Evolutionary conservation across 192 early-diverging fungal genomes (phyloP).

Genomic region (Umbelopsis isabellina): DNA sequence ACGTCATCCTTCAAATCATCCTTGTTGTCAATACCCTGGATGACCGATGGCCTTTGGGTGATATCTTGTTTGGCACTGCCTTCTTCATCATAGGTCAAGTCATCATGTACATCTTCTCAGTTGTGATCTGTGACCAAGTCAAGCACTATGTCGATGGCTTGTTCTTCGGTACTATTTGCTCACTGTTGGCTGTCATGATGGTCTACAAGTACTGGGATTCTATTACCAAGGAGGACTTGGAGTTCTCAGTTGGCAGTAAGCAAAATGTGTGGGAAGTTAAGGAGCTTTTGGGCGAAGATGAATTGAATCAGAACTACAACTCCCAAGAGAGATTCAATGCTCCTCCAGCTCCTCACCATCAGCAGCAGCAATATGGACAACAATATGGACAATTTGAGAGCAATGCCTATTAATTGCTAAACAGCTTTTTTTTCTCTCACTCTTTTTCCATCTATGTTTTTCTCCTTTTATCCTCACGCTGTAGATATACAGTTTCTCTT

Average conservation of each 20-base stretch:
- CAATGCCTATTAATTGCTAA: slow-evolving; percentile 22
- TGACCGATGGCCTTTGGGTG: slow-evolving; percentile 95
- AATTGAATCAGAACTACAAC: slow-evolving; percentile 37
- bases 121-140: slow-evolving; percentile 80
- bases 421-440: neutral
- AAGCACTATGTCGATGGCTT: slow-evolving; percentile 97
- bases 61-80: slow-evolving; percentile 85
- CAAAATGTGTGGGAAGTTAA: slow-evolving; percentile 84
- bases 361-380: slow-evolving; percentile 35
- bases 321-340: slow-evolving; percentile 23
- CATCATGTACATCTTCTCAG: slow-evolving; percentile 79
- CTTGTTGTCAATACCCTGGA: slow-evolving; percentile 95
- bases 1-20: slow-evolving; percentile 88
- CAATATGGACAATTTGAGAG: slow-evolving; percentile 39
- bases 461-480: neutral
- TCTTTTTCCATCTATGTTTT: neutral
- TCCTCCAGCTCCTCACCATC: slow-evolving; percentile 33
- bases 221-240: slow-evolving; percentile 98
- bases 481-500: slow-evolving; percentile 8
- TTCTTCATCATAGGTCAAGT: slow-evolving; percentile 91
- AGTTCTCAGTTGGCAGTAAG: slow-evolving; percentile 83
- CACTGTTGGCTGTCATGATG: slow-evolving; percentile 96
- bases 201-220: slow-evolving; percentile 99
- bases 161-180: slow-evolving; percentile 94
- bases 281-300: slow-evolving; percentile 64